Conservation (phyloP, 129 eudicot genomes). For the Centrapalus pauciflorus region DNA sequence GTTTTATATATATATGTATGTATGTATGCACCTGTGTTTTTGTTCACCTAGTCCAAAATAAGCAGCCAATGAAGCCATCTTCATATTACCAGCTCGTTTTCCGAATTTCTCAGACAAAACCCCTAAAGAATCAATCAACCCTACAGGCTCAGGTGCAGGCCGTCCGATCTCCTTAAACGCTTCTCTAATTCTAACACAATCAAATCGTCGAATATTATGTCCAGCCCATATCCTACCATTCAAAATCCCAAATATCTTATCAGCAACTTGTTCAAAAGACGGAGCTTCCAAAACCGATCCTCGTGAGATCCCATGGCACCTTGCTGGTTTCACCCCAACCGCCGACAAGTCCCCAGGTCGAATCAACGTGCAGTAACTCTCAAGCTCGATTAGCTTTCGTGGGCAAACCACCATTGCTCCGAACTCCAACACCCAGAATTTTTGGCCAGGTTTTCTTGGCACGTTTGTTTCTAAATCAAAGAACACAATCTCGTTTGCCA, state of each 20-base stretch:
- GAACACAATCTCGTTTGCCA: slow-evolving; percentile 72
- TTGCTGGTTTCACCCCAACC: slow-evolving; percentile 53
- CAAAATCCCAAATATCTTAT: slow-evolving; percentile 56
- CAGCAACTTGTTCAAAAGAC: slow-evolving; percentile 66
- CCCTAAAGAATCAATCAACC: slow-evolving; percentile 77
- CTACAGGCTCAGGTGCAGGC: slow-evolving; percentile 74
- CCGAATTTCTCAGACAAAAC: slow-evolving; percentile 81
- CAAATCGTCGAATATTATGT: slow-evolving; percentile 83
- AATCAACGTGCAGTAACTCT: slow-evolving; percentile 74
- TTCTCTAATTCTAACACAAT: slow-evolving; percentile 68
- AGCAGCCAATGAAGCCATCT: slow-evolving; percentile 92
- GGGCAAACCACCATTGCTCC: slow-evolving; percentile 95
- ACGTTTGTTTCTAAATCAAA: slow-evolving; percentile 92
- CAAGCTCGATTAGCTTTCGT: slow-evolving; percentile 61
- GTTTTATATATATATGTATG: no score
- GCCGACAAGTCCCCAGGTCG: slow-evolving; percentile 70
- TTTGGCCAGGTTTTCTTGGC: slow-evolving; percentile 57
- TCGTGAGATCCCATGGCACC: slow-evolving; percentile 75
- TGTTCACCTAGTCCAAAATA: slow-evolving; percentile 96
- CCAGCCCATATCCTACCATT: slow-evolving; percentile 97
- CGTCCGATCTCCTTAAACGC: slow-evolving; percentile 72
- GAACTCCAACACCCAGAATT: slow-evolving; percentile 70
- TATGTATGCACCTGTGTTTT: slow-evolving; percentile 67
- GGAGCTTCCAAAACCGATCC: slow-evolving; percentile 60
- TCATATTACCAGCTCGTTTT: slow-evolving; percentile 94